Conservation (phyloP, 345 rosid species). For the Acer saccharum region DNA sequence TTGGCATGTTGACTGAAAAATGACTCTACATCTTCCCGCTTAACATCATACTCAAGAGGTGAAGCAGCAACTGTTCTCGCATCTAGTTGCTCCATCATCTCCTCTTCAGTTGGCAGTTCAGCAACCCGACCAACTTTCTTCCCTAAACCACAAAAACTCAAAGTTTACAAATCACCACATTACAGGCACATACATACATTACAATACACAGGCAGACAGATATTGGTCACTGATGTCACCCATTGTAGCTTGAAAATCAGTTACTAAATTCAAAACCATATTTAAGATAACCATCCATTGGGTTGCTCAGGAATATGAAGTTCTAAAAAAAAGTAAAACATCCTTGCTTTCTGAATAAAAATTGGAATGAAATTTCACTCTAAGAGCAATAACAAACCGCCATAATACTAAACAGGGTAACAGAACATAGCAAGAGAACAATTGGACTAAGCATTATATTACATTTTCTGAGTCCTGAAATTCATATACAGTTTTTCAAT, state of each 20-base stretch:
- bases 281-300: neutral
- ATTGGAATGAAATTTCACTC: neutral
- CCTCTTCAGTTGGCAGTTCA: slow-evolving; percentile 63
- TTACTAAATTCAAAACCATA: neutral
- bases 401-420: neutral
- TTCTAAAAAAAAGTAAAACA: neutral
- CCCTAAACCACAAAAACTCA: slow-evolving; percentile 42
- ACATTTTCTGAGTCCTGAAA: neutral
- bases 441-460: neutral
- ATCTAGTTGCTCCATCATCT: slow-evolving; percentile 71
- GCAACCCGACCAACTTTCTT: slow-evolving; percentile 74
- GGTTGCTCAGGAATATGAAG: neutral
- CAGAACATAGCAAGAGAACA: neutral
- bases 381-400: neutral
- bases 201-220: neutral
- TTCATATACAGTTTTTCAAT: neutral
- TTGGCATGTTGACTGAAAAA: slow-evolving; percentile 69
- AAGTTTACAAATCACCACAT: neutral
- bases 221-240: neutral
- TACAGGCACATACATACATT: neutral
- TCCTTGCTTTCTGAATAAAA: neutral
- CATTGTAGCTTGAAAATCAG: neutral
- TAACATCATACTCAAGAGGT: slow-evolving; percentile 61
- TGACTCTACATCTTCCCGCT: slow-evolving; percentile 68
- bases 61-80: slow-evolving; percentile 75